These are phyloP conservation scores for Pyricularia sp. DNA, from an alignment of 2,329 filamentous ascomycete genomes.

Conservation along the genomic window DNA sequence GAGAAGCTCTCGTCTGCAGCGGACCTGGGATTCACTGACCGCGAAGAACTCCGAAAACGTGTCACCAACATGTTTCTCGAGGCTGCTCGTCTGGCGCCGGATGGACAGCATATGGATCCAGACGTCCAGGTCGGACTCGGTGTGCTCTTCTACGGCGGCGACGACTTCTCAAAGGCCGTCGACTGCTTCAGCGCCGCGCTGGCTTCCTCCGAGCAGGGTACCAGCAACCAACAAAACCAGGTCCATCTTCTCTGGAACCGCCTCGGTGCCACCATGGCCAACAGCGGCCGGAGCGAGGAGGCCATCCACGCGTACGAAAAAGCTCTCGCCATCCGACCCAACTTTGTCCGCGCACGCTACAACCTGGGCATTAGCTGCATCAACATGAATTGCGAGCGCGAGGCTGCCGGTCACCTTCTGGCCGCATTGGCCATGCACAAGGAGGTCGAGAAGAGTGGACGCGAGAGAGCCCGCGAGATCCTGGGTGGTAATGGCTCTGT, in stretches of 20 bases:
- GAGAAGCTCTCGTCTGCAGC: conserved; percentile 62
- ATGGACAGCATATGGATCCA: conserved; percentile 93
- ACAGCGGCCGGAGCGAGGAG: conserved; percentile 87
- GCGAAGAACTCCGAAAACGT: conserved; percentile 78
- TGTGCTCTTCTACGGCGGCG: conserved; percentile 93
- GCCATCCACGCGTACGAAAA: conserved; percentile 95
- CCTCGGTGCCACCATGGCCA: conserved; percentile 89
- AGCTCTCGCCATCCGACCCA: conserved; percentile 79
- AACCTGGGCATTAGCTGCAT: conserved; percentile 96
- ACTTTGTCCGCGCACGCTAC: conserved; percentile 94
- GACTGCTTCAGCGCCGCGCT: conserved; percentile 95
- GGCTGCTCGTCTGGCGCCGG: conserved; percentile 84
- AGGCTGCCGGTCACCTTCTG: conserved; percentile 87
- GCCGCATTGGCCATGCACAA: conserved; percentile 94
- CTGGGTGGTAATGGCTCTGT: conserved; percentile 47
- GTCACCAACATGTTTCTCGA: conserved; percentile 86
- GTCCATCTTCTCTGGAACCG: conserved; percentile 96
- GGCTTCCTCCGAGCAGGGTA: conserved; percentile 73
- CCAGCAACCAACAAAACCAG: conserved; percentile 75
- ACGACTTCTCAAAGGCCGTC: conserved; percentile 97
- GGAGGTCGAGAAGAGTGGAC: conserved; percentile 76
- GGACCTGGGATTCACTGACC: conserved; percentile 93
- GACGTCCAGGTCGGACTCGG: conserved; percentile 96
- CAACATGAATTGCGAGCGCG: conserved; percentile 90
- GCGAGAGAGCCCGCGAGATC: conserved; percentile 75